Base-by-base conservation (phyloP, 495 filamentous ascomycete genomes). In the Hypomontagnella submonticulosa region DNA sequence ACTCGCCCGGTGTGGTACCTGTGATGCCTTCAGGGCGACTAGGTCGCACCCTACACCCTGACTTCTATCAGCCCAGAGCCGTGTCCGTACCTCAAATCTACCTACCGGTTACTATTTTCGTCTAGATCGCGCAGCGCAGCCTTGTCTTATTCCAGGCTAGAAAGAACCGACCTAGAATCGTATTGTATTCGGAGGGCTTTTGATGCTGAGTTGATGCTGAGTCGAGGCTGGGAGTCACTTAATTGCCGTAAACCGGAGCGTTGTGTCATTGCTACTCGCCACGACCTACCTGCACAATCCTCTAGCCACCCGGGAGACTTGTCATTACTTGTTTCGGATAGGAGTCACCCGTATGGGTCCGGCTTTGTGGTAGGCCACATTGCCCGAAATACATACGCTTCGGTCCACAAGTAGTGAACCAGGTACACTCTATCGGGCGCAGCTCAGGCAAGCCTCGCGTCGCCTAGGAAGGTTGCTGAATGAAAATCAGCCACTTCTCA, bases 321-420 rank as follows among this genome's bases (percentile, higher is more conserved):
- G 13, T 40, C 57, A 60, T 42, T 68, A 46, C 66, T 61, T 51
- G 55, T 69, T 69, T 69, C 66, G 60, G 66, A 61, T 64, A 69
- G 44, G 66, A 64, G 66, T 64, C 60, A 64, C 58, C 66, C 66
- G 60, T 63, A 69, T 42, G 33, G 34, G 38, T 53, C 49, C 66
- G 55, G 60, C 51, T 50, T 57, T 13, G 48, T 55, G 38, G 51
- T 55, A 52, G 58, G 59, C 48, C 48, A 60, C 42, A 49, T 38
- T 44, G 54, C 49, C 41, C 49, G 27, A 58, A 40, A 40, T 57
- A 52, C 33, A 32, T 44, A 40, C 27, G 16, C 41, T 38, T 56
- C 34, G 56, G 12, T 18, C 43, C 60, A 55, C 50, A n/a, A n/a
- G n/a, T 38, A 61, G 23, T 33, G 38, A 55, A 54, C 48, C 48